Base-by-base conservation (phyloP, 2,329 filamentous ascomycete genomes). In the Fusarium sulawesiense region DNA sequence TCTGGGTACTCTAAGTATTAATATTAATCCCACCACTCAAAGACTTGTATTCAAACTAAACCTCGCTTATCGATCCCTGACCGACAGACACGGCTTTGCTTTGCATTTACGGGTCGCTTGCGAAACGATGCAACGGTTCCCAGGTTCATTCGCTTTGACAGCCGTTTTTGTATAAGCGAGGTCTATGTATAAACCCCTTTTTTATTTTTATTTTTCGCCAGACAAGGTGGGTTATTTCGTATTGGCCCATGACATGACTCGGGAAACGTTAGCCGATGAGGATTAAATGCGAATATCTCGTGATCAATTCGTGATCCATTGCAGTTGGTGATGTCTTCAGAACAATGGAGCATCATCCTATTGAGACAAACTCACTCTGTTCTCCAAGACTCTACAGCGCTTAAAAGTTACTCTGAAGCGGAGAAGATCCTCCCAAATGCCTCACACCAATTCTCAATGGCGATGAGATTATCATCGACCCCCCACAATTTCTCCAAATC, bases 91-190 rank as follows among this genome's bases (percentile, higher is more conserved):
- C 34, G 18, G 49, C n/a, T 32, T 49, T 50, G 48, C 64, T 71
- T 71, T 64, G 29, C 41, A 51, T 48, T 20, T 6, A 30, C 49
- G 47, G 29, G 61, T 75, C 73, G 73, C 70, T 55, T 75, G 23
- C 73, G 64, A 75, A 75, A 71, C 73, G 72, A 71, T 70, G 65
- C 54, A 68, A 73, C 69, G 50, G 45, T 42, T 25, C 34, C 34
- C 18, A 37, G 34, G 34, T n/a, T 46, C 29, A 66, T 14, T 70
- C 70, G 72, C 70, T 62, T 74, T 64, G 51, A n/a, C 62, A 49
- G 25, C 53, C 29, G 6, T 45, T 57, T 47, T 51, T 14, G 37
- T 53, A 44, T 64, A 57, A 64, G 60, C 60, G 60, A 64, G 42
- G 42, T 64, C 34, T 37, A 56, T 14, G n/a, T 53, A 42, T 41